phyloP scores from a whole-genome alignment of 139 green algal genomes.

The Chlorella sp. region DNA sequence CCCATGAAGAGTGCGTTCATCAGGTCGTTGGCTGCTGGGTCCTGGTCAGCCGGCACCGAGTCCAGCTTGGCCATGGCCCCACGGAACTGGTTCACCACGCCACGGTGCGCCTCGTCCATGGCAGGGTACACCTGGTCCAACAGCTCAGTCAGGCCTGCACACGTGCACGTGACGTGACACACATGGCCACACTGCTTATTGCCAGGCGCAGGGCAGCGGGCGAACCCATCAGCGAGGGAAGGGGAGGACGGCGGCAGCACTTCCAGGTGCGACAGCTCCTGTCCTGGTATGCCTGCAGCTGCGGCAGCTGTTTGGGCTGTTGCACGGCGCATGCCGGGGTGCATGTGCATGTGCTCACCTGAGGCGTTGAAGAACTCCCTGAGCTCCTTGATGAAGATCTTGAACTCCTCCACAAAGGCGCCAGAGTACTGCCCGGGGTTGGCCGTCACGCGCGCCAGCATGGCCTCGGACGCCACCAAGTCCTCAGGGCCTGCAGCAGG shows the following conservation, averaged over 20 bases:
- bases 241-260: no score
- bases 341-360: no score
- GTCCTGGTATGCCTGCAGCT: no score
- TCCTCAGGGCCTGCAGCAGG: constrained; percentile 85
- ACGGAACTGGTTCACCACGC: constrained; percentile 37
- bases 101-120: constrained; percentile 51
- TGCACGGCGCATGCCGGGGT: no score
- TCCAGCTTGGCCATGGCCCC: constrained; percentile 38
- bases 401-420: constrained; percentile 87
- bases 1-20: constrained; percentile 57
- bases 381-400: constrained; percentile 85
- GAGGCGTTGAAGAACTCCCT: constrained; percentile 95
- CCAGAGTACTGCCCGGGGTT: constrained; percentile 53
- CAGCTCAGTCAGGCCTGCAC: constrained; percentile 46
- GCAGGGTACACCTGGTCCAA: constrained; percentile 30
- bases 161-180: no score
- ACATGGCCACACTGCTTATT: no score
- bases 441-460: constrained; percentile 72
- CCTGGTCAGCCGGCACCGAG: not conserved
- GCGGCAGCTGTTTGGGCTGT: no score
- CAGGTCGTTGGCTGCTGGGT: constrained; percentile 39
- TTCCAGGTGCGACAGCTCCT: no score
- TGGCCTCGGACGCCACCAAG: constrained; percentile 87
- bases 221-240: no score
- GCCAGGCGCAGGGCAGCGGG: no score